Percentiles rank a stretch among this genome's conserved stretches.
Conservation (phyloP, 2,329 filamentous ascomycete species). For the Grosmannia huntii region DNA sequence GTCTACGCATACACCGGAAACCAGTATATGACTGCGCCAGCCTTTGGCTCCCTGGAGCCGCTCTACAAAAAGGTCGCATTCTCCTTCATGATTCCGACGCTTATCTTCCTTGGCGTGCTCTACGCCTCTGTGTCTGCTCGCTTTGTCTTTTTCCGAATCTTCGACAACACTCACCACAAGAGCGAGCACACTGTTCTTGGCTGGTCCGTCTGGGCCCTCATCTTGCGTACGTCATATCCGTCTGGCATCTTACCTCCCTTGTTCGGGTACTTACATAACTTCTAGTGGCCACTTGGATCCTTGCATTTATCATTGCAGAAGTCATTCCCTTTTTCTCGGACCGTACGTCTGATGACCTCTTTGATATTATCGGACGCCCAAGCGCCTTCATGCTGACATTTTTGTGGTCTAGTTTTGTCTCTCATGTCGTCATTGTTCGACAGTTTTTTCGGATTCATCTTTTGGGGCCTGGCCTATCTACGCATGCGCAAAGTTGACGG, state of each 20-base stretch:
- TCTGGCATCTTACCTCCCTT: not conserved
- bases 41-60: constrained; percentile 71
- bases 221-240: constrained; percentile 41
- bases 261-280: not conserved
- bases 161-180: constrained; percentile 68
- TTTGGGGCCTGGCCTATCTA: constrained; percentile 76
- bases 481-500: constrained; percentile 59
- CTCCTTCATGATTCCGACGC: constrained; percentile 88
- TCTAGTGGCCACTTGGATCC: constrained; percentile 58
- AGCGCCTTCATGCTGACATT: not conserved
- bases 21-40: constrained; percentile 77
- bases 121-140: constrained; percentile 84
- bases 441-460: constrained; percentile 91
- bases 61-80: constrained; percentile 81
- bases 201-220: constrained; percentile 66
- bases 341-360: constrained; percentile 25
- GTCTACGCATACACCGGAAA: constrained; percentile 82
- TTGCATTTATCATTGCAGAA: constrained; percentile 85
- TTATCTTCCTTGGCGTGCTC: constrained; percentile 82
- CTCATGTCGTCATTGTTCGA: constrained; percentile 84
- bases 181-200: constrained; percentile 68
- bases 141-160: constrained; percentile 85
- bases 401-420: constrained; percentile 36
- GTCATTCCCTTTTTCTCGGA: constrained; percentile 90
- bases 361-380: not conserved